A percentile compares a stretch with the other conserved stretches of the same genome.
Evolutionary conservation across 2,329 filamentous ascomycete genomes (phyloP).

Genomic region (Nemania sp.): DNA sequence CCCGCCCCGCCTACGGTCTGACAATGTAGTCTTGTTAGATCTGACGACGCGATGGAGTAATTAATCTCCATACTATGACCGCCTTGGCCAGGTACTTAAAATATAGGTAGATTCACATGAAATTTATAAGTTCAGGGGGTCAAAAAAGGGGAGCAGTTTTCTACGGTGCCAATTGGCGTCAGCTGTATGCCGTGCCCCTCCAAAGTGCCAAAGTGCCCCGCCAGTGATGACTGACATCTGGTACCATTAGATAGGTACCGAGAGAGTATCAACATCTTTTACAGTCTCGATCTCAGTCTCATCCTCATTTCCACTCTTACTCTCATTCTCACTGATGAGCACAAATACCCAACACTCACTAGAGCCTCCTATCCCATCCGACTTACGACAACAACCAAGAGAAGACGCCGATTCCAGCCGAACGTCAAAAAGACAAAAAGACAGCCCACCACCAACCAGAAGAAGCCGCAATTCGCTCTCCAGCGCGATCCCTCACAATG

Average conservation of each 20-base stretch:
- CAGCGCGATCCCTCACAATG: neutral
- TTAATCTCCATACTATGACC: too few relatives aligned
- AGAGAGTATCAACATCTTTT: too few relatives aligned
- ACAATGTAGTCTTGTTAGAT: too few relatives aligned
- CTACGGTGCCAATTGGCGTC: slow-evolving; percentile 18
- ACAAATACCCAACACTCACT: neutral
- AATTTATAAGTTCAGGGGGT: neutral
- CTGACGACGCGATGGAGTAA: too few relatives aligned
- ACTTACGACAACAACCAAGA: neutral
- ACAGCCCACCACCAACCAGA: slow-evolving; percentile 17
- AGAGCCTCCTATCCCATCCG: neutral
- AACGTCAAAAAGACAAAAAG: slow-evolving; percentile 22
- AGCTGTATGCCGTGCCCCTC: slow-evolving; percentile 33
- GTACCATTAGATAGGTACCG: too few relatives aligned
- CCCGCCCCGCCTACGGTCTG: too few relatives aligned
- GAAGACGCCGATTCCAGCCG: neutral
- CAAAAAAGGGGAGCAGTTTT: neutral
- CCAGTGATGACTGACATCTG: neutral
- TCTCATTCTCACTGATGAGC: neutral
- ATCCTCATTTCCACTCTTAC: too few relatives aligned
- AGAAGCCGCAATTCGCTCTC: neutral
- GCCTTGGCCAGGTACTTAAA: too few relatives aligned
- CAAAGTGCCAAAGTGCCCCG: slow-evolving; percentile 21
- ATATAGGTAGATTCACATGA: too few relatives aligned
- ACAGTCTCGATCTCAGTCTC: too few relatives aligned